These are phyloP conservation scores for Candida silvicultrix DNA, from an alignment of 805 yeast genomes.

Conservation along the genomic window DNA sequence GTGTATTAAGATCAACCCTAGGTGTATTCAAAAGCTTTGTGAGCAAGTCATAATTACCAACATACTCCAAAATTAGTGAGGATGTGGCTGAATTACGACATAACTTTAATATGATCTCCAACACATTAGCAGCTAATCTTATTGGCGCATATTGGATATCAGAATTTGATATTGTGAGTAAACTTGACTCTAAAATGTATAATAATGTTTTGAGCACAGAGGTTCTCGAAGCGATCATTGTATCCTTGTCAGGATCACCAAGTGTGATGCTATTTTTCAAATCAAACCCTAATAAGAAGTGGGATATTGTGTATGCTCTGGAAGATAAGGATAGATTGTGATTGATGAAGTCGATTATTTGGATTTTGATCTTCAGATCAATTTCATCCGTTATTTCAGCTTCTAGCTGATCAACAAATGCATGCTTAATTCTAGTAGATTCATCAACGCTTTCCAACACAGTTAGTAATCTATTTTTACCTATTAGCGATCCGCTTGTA, in stretches of 20 bases:
- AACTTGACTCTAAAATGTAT: conserved; percentile 39
- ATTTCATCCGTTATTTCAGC: conserved; percentile 33
- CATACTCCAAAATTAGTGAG: conserved; percentile 37
- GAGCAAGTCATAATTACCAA: conserved; percentile 49
- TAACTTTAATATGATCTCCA: conserved; percentile 59
- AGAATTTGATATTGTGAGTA: conserved; percentile 33
- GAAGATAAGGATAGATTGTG: conserved; percentile 38
- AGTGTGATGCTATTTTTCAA: conserved; percentile 42
- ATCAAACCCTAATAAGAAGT: conserved; percentile 73
- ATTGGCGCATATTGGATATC: conserved; percentile 48
- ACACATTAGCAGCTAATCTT: conserved; percentile 47
- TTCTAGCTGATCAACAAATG: conserved; percentile 65
- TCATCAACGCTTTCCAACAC: conserved; percentile 75
- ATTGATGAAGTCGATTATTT: conserved; percentile 52
- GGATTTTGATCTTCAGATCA: conserved; percentile 44
- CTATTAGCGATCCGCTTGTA: conserved; percentile 30
- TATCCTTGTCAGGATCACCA: conserved; percentile 35
- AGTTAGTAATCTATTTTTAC: conserved; percentile 59
- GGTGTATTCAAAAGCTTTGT: conserved; percentile 44
- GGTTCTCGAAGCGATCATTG: conserved; percentile 46
- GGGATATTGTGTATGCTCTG: conserved; percentile 51
- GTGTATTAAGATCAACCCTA: conserved; percentile 44
- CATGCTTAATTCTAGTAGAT: conserved; percentile 62
- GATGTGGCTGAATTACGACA: conserved; percentile 54
- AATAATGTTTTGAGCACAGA: conserved; percentile 55